Percentiles rank a stretch among this genome's conserved stretches.
Conservation (phyloP, 805 yeast genomes). For the Ogataea sp. region DNA sequence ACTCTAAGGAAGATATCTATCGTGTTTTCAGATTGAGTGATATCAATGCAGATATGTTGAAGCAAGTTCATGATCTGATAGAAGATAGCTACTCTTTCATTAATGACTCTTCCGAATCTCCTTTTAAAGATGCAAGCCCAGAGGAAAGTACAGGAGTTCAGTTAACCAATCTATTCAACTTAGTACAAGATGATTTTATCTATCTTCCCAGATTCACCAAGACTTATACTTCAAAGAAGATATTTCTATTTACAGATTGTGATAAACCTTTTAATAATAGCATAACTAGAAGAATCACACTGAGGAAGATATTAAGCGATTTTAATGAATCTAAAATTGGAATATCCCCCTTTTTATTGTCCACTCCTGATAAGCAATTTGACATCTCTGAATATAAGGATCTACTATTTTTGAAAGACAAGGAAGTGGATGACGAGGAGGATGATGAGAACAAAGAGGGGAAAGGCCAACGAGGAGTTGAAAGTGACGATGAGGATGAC, state of each 20-base stretch:
- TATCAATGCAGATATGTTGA: conserved; percentile 51
- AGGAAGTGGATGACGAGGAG: conserved; percentile 3
- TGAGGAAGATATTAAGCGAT: conserved; percentile 54
- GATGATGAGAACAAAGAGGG: too few relatives aligned
- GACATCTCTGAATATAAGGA: conserved; percentile 45
- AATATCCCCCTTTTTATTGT: conserved; percentile 59
- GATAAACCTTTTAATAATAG: conserved; percentile 52
- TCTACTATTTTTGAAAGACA: conserved; percentile 29
- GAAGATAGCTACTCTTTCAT: conserved; percentile 28
- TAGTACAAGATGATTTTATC: conserved; percentile 48
- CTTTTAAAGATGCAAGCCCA: conserved; percentile 11
- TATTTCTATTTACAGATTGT: conserved; percentile 69
- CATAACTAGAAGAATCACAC: conserved; percentile 32
- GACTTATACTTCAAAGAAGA: conserved; percentile 45
- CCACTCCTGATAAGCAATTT: conserved; percentile 28
- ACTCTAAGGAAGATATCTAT: conserved; percentile 37
- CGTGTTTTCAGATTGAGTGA: conserved; percentile 45
- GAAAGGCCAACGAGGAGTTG: not conserved
- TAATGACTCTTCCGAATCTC: conserved; percentile 4
- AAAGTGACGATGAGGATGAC: conserved; percentile 1
- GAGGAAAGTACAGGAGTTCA: conserved; percentile 22
- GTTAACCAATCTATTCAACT: conserved; percentile 37
- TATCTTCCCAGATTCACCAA: conserved; percentile 30
- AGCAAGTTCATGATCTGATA: conserved; percentile 40
- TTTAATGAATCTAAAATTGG: conserved; percentile 43